Evolutionary conservation across 2,329 filamentous ascomycete species (phyloP), one percentile per base, ranked within the genome.

Genomic region (Ceratocystis harringtonii): DNA sequence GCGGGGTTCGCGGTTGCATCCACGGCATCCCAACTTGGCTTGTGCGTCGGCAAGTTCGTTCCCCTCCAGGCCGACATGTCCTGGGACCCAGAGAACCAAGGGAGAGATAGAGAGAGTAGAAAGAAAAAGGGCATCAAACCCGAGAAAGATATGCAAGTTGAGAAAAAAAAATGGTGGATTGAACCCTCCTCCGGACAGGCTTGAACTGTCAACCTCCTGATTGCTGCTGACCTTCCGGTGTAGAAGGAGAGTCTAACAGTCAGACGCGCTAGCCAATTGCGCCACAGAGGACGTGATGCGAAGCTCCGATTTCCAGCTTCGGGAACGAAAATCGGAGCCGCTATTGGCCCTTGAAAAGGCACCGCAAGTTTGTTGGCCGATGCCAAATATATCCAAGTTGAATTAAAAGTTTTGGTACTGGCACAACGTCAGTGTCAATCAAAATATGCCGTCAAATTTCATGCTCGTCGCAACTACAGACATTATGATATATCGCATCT

Each of bases 231-330:
- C 28, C 19, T 41, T 41, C 36, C 36, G 36, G 36, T 4, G 0
- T 1, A n/a, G 52, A 32, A 30, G 19, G 25, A 22, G 55, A 63
- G 60, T 60, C 5, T 81, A 81, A 81, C 80, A 81, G 79, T 81
- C 79, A 78, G 76, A 81, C 80, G 79, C 79, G 79, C 79, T 81
- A 81, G 78, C 79, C 80, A 81, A 79, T 72, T 77, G 75, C 69
- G 76, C 75, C 74, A 84, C 79, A 57, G 66, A 67, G 66, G 66
- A 67, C 19, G 2, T n/a, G 5, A 0, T 36, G 25, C 2, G 28
- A 58, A 10, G 28, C 7, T 32, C 22, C 55, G 48, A 52, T 17
- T 19, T 48, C 17, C 25, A 25, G 48, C 22, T 28, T 28, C 48
- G 22, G 19, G 19, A 8, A 28, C 25, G 48, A 22, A 28, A 52